phyloP scores from a whole-genome alignment of 371 early-diverging fungal genomes.

The Mortierella sp. region DNA sequence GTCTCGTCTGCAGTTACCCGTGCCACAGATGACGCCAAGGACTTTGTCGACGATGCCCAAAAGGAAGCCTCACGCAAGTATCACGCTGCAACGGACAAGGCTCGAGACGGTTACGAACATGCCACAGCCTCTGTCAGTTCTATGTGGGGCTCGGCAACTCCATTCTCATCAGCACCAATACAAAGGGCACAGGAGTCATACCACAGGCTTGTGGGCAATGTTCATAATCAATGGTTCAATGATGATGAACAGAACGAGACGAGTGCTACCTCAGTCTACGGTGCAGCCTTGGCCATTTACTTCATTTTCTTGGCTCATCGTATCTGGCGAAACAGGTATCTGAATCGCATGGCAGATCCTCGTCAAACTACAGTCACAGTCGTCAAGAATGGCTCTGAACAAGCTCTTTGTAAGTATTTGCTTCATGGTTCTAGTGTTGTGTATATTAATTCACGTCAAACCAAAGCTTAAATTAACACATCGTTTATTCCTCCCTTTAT shows the following conservation, averaged over 20 bases:
- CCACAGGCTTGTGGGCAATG: conserved; percentile 23
- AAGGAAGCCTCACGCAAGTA: conserved; percentile 17
- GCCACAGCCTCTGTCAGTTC: conserved; percentile 41
- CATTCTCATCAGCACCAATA: not conserved
- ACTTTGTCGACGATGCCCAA: conserved; percentile 17
- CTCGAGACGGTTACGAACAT: conserved; percentile 32
- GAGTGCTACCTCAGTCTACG: conserved; percentile 40
- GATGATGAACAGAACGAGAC: not conserved
- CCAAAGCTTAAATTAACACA: not conserved
- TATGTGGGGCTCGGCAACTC: conserved; percentile 38
- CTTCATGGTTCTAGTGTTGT: not conserved
- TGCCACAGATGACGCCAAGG: conserved; percentile 31
- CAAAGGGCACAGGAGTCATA: conserved; percentile 29
- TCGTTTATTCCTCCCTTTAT: not conserved
- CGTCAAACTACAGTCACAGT: conserved; percentile 18
- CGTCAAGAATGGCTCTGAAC: conserved; percentile 1
- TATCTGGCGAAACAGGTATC: conserved; percentile 26
- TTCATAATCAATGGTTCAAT: conserved; percentile 19
- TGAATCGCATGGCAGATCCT: conserved; percentile 25
- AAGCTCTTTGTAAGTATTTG: not conserved
- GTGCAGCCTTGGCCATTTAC: conserved; percentile 27
- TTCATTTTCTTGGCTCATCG: conserved; percentile 32
- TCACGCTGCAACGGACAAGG: conserved; percentile 31
- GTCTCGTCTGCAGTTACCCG: conserved; percentile 19
- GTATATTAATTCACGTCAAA: not conserved